phyloP scores from a whole-genome alignment of 257 asterid genomes.

The Solanum pinnatisectum region DNA sequence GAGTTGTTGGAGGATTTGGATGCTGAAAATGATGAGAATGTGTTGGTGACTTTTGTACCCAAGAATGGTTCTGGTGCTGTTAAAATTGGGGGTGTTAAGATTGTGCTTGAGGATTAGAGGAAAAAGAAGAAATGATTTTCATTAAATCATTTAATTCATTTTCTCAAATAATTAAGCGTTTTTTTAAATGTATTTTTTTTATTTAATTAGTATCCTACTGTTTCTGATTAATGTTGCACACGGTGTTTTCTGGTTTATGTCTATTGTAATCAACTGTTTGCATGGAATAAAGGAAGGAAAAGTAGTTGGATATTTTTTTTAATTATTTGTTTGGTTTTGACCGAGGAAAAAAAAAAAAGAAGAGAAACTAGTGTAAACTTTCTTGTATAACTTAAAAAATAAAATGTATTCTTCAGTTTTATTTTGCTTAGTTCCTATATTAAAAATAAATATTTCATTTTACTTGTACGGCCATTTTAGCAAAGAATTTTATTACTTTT shows the following conservation, averaged over 20 bases:
- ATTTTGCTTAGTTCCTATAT: no score
- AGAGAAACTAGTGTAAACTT: not conserved
- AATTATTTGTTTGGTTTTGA: not conserved
- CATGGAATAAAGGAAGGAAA: not conserved
- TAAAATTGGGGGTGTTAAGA: constrained; percentile 47
- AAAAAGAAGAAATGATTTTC: not conserved
- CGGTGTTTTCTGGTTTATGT: not conserved
- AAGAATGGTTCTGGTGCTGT: constrained; percentile 33
- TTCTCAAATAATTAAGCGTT: not conserved
- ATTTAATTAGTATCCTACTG: not conserved
- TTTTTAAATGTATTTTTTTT: not conserved
- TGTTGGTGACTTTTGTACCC: constrained; percentile 64
- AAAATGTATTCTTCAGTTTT: no score
- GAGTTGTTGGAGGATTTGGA: constrained; percentile 61
- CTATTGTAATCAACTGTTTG: not conserved
- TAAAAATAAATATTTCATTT: no score
- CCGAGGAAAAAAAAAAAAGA: not conserved
- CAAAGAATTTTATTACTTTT: no score
- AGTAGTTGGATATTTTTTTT: not conserved
- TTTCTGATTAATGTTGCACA: not conserved
- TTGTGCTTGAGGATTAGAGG: constrained; percentile 28
- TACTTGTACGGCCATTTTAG: no score
- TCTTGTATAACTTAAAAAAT: no score
- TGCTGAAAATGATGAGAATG: constrained; percentile 47
- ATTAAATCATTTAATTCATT: not conserved